A percentile compares a stretch with the other conserved stretches of the same genome.
Conservation (phyloP, 345 rosid genomes). For the Raphanus raphanistrum region DNA sequence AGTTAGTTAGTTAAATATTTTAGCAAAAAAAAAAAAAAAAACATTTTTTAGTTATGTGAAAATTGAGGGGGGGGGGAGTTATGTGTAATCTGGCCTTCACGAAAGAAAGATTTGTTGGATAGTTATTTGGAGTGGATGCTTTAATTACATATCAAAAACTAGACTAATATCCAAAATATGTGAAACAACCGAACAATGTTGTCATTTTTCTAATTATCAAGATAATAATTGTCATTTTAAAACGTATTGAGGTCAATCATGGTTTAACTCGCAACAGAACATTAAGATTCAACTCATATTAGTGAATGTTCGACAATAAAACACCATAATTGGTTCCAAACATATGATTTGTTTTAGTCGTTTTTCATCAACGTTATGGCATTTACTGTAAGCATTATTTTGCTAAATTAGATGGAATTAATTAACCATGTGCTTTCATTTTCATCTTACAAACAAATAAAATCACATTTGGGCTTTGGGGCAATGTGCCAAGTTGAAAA, state of each 20-base stretch:
- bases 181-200: not conserved
- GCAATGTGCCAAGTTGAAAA: constrained; percentile 14
- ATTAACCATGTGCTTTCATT: constrained; percentile 12
- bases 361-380: not conserved
- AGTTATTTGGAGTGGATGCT: not conserved
- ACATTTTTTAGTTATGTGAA: not conserved
- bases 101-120: not conserved
- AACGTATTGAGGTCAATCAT: not conserved
- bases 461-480: constrained; percentile 11
- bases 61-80: not conserved
- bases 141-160: not conserved
- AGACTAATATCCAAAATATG: not conserved
- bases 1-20: not conserved
- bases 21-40: no score
- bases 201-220: not conserved
- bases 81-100: not conserved
- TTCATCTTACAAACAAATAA: constrained; percentile 1
- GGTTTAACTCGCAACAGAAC: not conserved
- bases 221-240: not conserved
- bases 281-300: not conserved
- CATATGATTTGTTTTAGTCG: not conserved
- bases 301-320: not conserved
- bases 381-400: not conserved
- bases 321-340: not conserved
- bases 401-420: not conserved